These are phyloP conservation scores for Aspergillus cristatus DNA, from an alignment of 495 filamentous ascomycete species.

Conservation along the genomic window DNA sequence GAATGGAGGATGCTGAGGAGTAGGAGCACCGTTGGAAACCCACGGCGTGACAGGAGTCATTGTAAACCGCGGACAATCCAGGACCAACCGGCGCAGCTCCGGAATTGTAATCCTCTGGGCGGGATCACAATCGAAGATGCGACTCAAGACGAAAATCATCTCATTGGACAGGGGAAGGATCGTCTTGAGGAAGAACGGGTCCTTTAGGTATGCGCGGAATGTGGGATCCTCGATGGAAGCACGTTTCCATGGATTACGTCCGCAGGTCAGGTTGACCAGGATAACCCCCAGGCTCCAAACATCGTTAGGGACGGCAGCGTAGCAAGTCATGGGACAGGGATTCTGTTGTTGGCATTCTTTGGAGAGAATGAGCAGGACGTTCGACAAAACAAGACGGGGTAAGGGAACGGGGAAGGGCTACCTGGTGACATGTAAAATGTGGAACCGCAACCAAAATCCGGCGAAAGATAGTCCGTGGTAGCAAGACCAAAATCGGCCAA, in stretches of 20 bases:
- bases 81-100: constrained; percentile 69
- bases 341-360: constrained; percentile 89
- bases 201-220: constrained; percentile 83
- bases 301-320: constrained; percentile 90
- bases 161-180: constrained; percentile 90
- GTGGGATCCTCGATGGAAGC: constrained; percentile 90
- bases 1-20: constrained; percentile 13
- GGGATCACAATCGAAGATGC: constrained; percentile 86
- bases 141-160: constrained; percentile 76
- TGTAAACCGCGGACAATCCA: constrained; percentile 70
- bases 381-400: too few species aligned
- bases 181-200: constrained; percentile 78
- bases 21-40: constrained; percentile 18
- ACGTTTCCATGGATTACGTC: constrained; percentile 97
- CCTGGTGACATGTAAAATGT: constrained; percentile 99
- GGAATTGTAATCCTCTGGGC: constrained; percentile 74
- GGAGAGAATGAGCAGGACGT: constrained; percentile 1
- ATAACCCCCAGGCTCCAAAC: constrained; percentile 97
- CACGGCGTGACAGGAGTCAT: constrained; percentile 26
- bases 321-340: constrained; percentile 67
- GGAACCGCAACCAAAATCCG: constrained; percentile 95
- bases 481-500: constrained; percentile 96
- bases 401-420: constrained; percentile 30
- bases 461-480: constrained; percentile 69
- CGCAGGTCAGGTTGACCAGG: constrained; percentile 94